phyloP scores from a whole-genome alignment of 495 filamentous ascomycete species.

The Xanthoparmelia taractica region DNA sequence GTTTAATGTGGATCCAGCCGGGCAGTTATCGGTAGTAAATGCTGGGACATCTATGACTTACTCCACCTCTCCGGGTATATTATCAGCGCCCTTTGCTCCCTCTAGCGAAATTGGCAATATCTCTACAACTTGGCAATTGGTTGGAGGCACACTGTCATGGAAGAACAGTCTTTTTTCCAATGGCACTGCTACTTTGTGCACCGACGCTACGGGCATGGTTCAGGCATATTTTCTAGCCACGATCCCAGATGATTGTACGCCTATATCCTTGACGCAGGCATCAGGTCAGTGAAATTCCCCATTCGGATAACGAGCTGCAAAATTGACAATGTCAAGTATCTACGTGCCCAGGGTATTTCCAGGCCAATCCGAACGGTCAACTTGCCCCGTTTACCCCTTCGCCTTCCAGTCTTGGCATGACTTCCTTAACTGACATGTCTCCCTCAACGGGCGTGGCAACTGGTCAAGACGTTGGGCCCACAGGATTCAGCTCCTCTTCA shows the following conservation, averaged over 20 bases:
- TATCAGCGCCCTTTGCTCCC: slow-evolving; percentile 1
- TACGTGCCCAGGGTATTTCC: neutral
- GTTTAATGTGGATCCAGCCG: neutral
- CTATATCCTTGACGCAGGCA: neutral
- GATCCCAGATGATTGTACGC: neutral
- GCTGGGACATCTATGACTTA: neutral
- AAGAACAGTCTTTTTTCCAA: neutral
- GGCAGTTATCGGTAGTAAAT: neutral
- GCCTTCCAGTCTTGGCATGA: neutral
- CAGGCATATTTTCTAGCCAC: neutral
- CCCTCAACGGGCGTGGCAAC: neutral
- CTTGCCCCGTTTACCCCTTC: neutral
- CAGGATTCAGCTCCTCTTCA: neutral
- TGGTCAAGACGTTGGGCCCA: neutral
- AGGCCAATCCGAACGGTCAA: slow-evolving; percentile 1
- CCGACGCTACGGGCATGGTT: neutral
- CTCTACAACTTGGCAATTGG: slow-evolving; percentile 6
- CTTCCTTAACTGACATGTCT: neutral
- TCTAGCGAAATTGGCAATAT: neutral
- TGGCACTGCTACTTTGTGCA: slow-evolving; percentile 6
- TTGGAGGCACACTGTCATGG: neutral
- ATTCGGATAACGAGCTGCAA: neutral
- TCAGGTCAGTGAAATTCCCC: neutral
- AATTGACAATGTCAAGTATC: neutral
- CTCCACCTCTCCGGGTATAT: neutral